phyloP scores from a whole-genome alignment of 1,139 yeast genomes.

The Taiozyma sp. region DNA sequence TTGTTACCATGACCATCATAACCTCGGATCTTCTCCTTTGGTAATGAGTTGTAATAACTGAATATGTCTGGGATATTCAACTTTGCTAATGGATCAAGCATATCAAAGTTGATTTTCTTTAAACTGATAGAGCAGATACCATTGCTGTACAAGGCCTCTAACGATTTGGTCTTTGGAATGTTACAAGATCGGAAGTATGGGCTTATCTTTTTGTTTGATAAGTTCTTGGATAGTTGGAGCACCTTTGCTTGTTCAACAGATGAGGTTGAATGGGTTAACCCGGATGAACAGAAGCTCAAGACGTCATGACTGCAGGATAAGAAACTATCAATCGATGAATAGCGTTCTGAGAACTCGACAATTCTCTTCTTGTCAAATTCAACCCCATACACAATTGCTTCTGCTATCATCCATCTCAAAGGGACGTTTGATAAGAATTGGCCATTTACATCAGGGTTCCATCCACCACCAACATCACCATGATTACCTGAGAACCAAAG shows the following conservation, averaged over 20 bases:
- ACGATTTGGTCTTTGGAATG: conserved; percentile 3
- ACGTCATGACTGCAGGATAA: conserved; percentile 46
- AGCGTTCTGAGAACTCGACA: conserved; percentile 33
- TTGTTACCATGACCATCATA: conserved; percentile 36
- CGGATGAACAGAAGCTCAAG: conserved; percentile 25
- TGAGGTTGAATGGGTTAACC: conserved; percentile 14
- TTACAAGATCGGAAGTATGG: conserved; percentile 21
- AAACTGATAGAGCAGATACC: conserved; percentile 15
- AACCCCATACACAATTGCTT: conserved; percentile 47
- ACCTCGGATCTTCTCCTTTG: conserved; percentile 17
- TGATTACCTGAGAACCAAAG: conserved; percentile 67
- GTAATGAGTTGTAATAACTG: conserved; percentile 10
- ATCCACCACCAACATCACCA: conserved; percentile 64
- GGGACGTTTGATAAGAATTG: conserved; percentile 41
- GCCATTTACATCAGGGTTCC: conserved; percentile 39
- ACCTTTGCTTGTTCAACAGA: conserved; percentile 10
- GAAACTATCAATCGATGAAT: conserved; percentile 35
- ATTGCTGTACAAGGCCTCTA: conserved; percentile 11
- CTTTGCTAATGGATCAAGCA: background rate
- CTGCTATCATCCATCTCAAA: conserved; percentile 54
- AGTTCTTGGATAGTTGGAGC: conserved; percentile 12
- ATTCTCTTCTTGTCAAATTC: conserved; percentile 37
- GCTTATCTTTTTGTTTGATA: conserved; percentile 4
- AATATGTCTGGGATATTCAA: conserved; percentile 7
- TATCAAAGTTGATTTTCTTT: conserved; percentile 11